Base-by-base conservation (phyloP, 768 basidiomycete genomes). In the Bullera alba region DNA sequence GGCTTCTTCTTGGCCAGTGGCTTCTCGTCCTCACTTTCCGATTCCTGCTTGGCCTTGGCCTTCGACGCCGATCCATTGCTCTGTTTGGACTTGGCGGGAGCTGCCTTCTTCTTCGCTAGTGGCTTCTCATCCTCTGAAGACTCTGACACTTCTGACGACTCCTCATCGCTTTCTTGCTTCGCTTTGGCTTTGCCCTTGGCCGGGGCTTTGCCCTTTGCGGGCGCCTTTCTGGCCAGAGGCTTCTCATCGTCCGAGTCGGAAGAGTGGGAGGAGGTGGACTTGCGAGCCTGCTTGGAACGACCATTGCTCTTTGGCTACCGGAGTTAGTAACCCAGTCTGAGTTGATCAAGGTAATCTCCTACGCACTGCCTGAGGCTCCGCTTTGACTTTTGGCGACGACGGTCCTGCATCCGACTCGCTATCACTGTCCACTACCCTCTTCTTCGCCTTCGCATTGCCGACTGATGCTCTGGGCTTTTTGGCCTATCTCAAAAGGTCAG, bases 101-200 rank as follows among this genome's bases (percentile, higher is more conserved):
- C 49, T 10, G 70, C 56, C 55, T 79, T 80, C 46, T 53, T 58
- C 75, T 67, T 79, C 70, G 61, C 77, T 75, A 50, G 78, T 76
- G 46, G 78, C 45, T 71, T 69, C 36, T 72, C 70, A 26, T 63
- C 63, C 34, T 43, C 42, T 12, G 8, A 39, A 25, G 47, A 30
- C 10, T 62, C 63, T 43, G 67, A 67, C n/a, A n/a, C n/a, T 50
- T 54, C 46, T 15, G 47, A 53, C 30, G 63, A 58, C 8, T 48
- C 47, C n/a, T n/a, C n/a, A 27, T 48, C 8, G 56, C 35, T 29
- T 61, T 60, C 4, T 49, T 30, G 26, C 25, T 42, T 43, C 2
- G 41, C 38, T 35, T 48, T 47, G 38, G 52, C 42, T 39, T 60
- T 56, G 19, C 26, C 42, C 21, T 46, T 50, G 21, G 48, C 44